A percentile compares a stretch with the other conserved stretches of the same genome.
Evolutionary conservation across 75 land plant species (phyloP).

Genomic region (Sequoia sempervirens): DNA sequence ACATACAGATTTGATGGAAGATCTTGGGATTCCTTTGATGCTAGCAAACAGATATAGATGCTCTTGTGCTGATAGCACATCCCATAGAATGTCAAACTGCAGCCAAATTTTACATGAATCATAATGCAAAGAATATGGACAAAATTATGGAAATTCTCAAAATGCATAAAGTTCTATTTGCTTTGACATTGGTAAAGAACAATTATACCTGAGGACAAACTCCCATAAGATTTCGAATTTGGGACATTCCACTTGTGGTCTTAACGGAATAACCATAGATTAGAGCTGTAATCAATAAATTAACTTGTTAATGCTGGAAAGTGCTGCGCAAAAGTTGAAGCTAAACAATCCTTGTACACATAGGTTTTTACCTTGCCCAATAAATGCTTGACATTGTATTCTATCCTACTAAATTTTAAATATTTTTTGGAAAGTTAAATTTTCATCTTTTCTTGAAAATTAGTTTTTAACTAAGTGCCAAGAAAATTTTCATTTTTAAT

Average conservation of each 20-base stretch:
- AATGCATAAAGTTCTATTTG: not conserved
- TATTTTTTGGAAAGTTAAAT: not conserved
- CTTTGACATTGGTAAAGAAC: not conserved
- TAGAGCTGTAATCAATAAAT: too few relatives aligned
- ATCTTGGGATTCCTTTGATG: constrained; percentile 74
- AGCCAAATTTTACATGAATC: too few relatives aligned
- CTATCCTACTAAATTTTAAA: not conserved
- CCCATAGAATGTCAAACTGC: too few relatives aligned
- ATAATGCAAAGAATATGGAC: too few relatives aligned
- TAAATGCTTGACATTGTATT: not conserved
- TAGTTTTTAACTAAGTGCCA: not conserved
- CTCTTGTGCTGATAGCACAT: too few relatives aligned
- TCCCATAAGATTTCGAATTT: constrained; percentile 74
- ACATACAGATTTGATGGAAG: constrained; percentile 60
- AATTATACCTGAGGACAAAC: constrained; percentile 91
- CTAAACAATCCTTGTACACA: not conserved
- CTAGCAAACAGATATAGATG: too few relatives aligned
- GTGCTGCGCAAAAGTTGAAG: not conserved
- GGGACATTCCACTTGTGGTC: too few relatives aligned
- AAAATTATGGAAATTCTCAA: not conserved
- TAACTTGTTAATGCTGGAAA: not conserved
- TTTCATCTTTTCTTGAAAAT: too few relatives aligned
- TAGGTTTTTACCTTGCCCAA: not conserved
- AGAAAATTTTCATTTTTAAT: not conserved
- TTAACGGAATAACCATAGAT: too few relatives aligned